Evolutionary conservation across 108 stramenopile species (phyloP).

Genomic region (Hondaea fermentalgiana): DNA sequence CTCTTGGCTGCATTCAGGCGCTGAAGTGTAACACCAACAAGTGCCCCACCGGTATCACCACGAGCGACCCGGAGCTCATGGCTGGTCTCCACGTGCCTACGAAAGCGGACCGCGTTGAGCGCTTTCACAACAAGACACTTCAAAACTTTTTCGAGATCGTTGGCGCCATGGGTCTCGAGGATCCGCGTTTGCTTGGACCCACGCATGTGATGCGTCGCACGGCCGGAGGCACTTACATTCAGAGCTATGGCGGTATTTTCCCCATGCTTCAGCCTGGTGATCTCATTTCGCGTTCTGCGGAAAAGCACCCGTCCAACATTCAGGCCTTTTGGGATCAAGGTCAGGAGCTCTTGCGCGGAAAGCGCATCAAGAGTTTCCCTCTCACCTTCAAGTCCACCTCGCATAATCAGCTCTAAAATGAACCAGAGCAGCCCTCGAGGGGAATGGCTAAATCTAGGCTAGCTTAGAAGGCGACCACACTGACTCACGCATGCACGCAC

Average conservation of each 20-base stretch:
- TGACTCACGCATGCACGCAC: no score
- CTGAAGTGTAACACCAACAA: slow-evolving; percentile 77
- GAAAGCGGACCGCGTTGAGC: slow-evolving; percentile 58
- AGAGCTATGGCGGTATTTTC: slow-evolving; percentile 35
- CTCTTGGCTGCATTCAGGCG: slow-evolving; percentile 74
- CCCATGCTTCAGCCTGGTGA: slow-evolving; percentile 26
- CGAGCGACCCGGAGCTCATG: slow-evolving; percentile 55
- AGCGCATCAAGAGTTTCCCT: not conserved
- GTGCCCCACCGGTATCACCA: slow-evolving; percentile 79
- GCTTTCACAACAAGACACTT: slow-evolving; percentile 64
- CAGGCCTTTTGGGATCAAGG: slow-evolving; percentile 24
- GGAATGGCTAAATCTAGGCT: no score
- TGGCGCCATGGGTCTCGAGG: slow-evolving; percentile 53
- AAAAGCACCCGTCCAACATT: slow-evolving; percentile 19
- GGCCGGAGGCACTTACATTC: slow-evolving; percentile 23
- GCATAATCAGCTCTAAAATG: not conserved
- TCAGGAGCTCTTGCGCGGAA: not conserved
- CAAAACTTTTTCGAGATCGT: slow-evolving; percentile 60
- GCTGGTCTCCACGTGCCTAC: slow-evolving; percentile 50
- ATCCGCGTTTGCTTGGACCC: not conserved
- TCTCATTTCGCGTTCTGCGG: slow-evolving; percentile 10
- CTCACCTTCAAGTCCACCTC: not conserved
- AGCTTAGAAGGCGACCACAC: no score
- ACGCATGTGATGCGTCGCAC: slow-evolving; percentile 19
- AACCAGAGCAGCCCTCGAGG: no score